Base-by-base conservation (phyloP, 495 filamentous ascomycete genomes). In the Sabuloglossum arenarium region DNA sequence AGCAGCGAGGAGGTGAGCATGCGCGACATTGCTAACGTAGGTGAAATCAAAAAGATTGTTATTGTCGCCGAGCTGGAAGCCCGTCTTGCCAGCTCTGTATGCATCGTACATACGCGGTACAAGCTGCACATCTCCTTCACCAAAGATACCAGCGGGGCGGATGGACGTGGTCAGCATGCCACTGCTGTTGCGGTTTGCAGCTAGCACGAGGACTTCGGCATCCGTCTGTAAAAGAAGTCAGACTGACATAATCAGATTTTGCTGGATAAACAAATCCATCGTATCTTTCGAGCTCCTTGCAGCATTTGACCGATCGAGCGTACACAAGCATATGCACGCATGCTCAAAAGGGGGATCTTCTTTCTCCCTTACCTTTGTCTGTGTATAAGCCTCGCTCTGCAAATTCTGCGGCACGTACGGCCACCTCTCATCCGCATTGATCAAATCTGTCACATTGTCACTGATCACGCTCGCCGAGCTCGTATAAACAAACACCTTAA, bases 401-500 rank as follows among this genome's bases (percentile, higher is more conserved):
- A 71, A 59, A 12, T 75, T 69, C 5, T 82, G 80, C 19, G 80
- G 72, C 46, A 95, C 77, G 56, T 86, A 70, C 9, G 91, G 88
- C 75, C 82, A 94, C 30, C 78, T 72, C 71, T 99, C 91, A 64
- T 91, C 84, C 53, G 87, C 88, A 67, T 93, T 91, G 67, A 90
- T 76, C 62, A 99, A 69, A 65, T 95, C 84, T 56, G 70, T 80
- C 62, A 75, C 70, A 56, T 81, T 85, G 65, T 94, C 87, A 67
- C 85, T 86, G 55, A 95, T 77, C 34, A 95, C 79, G 53, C 85
- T 89, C 49, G 87, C 86, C 27, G 85, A 89, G 66, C 86, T 93
- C 2, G 93, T 99, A 71, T 93, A 94, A 29, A 99, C 86, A 62
- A 99, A 84, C 0, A 81, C 93, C 70, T 86, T 94, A 46, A 70